Evolutionary conservation across 305 asterid species (phyloP).

Genomic region (Fraxinus baroniana): DNA sequence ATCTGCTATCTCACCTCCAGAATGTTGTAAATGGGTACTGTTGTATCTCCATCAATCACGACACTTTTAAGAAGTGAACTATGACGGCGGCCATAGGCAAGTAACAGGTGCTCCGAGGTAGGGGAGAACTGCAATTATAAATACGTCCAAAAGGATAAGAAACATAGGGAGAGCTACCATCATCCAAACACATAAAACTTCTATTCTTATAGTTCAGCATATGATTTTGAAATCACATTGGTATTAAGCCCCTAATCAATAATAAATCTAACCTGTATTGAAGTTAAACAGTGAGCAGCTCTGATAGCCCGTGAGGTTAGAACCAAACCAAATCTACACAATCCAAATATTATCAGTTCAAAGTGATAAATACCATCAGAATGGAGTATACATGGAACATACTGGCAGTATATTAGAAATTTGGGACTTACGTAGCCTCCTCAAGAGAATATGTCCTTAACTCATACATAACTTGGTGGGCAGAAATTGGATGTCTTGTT

Average conservation of each 20-base stretch:
- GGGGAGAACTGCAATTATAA: conserved; percentile 85
- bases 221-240: conserved; percentile 7
- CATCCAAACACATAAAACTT: conserved; percentile 2
- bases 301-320: conserved; percentile 84
- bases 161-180: not conserved
- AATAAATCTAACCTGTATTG: conserved; percentile 76
- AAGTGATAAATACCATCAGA: conserved; percentile 5
- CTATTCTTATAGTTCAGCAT: conserved; percentile 1
- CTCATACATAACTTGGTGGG: conserved; percentile 89
- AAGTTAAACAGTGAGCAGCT: conserved; percentile 98
- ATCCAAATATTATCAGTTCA: conserved; percentile 23
- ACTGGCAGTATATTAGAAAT: conserved; percentile 9
- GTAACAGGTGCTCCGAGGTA: conserved; percentile 90
- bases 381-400: conserved; percentile 6
- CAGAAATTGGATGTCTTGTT: conserved; percentile 87
- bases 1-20: conserved; percentile 61
- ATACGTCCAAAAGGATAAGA: not conserved
- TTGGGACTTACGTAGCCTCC: conserved; percentile 76
- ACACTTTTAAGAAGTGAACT: conserved; percentile 91
- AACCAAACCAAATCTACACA: conserved; percentile 77
- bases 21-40: conserved; percentile 82
- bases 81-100: conserved; percentile 96
- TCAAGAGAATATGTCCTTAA: conserved; percentile 92
- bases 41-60: conserved; percentile 81
- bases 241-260: not conserved